Evolutionary conservation across 441 rosid species (phyloP), one percentile per base, ranked within the genome.

Genomic region (Adansonia rubrostipa): DNA sequence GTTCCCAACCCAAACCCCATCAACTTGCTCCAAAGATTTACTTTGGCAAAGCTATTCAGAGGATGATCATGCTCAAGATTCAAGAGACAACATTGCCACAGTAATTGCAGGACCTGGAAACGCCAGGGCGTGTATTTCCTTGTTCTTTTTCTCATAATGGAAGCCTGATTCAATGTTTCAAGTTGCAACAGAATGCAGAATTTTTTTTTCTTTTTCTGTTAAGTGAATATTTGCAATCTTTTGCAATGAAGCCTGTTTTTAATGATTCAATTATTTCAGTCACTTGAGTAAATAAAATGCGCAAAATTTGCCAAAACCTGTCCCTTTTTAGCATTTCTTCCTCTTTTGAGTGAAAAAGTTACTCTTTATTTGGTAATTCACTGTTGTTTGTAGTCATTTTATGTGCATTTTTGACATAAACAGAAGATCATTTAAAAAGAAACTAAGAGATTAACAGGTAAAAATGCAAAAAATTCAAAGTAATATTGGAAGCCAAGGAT

Each of bases 81-180:
- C 44, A 24, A 62, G 36, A 58, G 65, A 7, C 22, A 65, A 2
- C 51, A 63, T 10, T 28, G 65, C 15, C 0, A 60, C 33, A 61
- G 65, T 77, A 53, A 40, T 58, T 58, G 42, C 6, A n/a, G 63
- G 36, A 17, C 6, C 19, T 75, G 71, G 71, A 62, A 28, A 50
- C 10, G 5, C 61, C 44, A 47, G 5, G 14, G 5, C 28, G 17
- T 1, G 5, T 58, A 28, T 19, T 9, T 20, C 28, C 33, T 9
- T 24, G 20, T 62, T 28, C 42, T 62, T 62, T 62, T 62, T 1
- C 17, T 5, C 9, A 28, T 62, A 61, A 61, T 61, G 8, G 13
- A 58, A 20, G 14, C 63, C 14, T 15, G 13, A 22, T 60, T 60
- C 17, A 24, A 10, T 11, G 42, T 61, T 62, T 8, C 42, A 11